Conservation (phyloP, 768 basidiomycete species). For the Cubamyces sp. region DNA sequence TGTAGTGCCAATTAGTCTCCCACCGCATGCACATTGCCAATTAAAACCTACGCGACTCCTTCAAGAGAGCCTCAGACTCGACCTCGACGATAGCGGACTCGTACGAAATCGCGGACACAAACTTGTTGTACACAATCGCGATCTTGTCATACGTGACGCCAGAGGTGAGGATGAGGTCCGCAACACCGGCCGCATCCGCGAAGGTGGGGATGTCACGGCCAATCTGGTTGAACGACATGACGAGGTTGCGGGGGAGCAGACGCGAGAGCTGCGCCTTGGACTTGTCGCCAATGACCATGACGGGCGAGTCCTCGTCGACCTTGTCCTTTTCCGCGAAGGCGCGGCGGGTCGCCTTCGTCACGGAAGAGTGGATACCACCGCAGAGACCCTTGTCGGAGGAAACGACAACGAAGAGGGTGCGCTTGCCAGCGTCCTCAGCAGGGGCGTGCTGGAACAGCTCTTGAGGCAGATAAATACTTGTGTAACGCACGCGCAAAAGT, state of each 20-base stretch:
- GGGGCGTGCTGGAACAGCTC: conserved; percentile 87
- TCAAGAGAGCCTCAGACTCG: conserved; percentile 79
- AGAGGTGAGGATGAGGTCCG: conserved; percentile 88
- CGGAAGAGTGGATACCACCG: conserved; percentile 98
- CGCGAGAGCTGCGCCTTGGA: conserved; percentile 90
- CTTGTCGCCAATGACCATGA: conserved; percentile 97
- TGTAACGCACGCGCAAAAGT: background rate
- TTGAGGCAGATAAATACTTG: conserved; percentile 33
- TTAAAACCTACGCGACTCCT: conserved; percentile 69
- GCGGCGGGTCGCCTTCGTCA: conserved; percentile 85
- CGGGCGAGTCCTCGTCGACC: conserved; percentile 62
- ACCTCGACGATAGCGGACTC: conserved; percentile 78
- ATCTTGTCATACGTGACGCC: conserved; percentile 88
- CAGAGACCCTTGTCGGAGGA: conserved; percentile 99
- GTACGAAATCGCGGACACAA: conserved; percentile 89
- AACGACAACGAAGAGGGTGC: conserved; percentile 90
- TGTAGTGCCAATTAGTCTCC: conserved; percentile 33
- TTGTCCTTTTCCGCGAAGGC: conserved; percentile 58
- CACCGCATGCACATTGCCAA: background rate
- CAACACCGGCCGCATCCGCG: conserved; percentile 91
- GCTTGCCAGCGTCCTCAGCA: conserved; percentile 67
- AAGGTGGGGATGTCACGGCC: conserved; percentile 98
- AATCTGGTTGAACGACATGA: conserved; percentile 95
- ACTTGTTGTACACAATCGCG: conserved; percentile 80
- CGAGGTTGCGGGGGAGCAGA: conserved; percentile 62